Evolutionary conservation across 441 rosid species (phyloP).

Genomic region (Kokia cookei): DNA sequence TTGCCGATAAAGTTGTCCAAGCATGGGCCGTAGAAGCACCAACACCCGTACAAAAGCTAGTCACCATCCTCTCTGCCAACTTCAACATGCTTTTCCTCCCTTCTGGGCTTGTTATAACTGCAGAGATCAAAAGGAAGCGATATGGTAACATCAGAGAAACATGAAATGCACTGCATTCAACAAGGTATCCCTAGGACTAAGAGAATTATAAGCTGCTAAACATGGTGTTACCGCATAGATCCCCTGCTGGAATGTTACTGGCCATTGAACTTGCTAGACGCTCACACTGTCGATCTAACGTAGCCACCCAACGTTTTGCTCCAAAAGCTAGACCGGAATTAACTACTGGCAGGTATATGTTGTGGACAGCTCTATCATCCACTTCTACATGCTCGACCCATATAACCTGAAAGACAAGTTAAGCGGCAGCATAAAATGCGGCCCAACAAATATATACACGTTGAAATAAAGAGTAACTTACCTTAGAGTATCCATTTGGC

Average conservation of each 20-base stretch:
- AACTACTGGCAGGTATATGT: conserved; percentile 57
- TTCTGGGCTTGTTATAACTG: conserved; percentile 82
- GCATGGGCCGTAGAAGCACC: conserved; percentile 94
- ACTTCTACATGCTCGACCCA: conserved; percentile 96
- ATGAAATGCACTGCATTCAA: not conserved
- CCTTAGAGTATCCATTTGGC: conserved; percentile 96
- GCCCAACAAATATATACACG: not conserved
- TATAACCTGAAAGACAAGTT: conserved; percentile 39
- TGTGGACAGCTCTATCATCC: conserved; percentile 83
- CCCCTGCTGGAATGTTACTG: conserved; percentile 77
- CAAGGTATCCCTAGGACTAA: not conserved
- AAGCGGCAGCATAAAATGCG: too few species aligned
- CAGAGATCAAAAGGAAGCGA: not conserved
- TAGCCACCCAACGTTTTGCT: conserved; percentile 94
- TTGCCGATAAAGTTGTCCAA: conserved; percentile 87
- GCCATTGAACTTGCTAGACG: conserved; percentile 96
- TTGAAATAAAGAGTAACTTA: conserved; percentile 12
- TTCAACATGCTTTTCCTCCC: conserved; percentile 97
- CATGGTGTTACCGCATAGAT: conserved; percentile 57
- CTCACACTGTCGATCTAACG: conserved; percentile 88
- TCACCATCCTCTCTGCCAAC: conserved; percentile 93
- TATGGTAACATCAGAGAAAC: not conserved
- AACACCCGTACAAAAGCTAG: conserved; percentile 88
- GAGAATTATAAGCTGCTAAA: not conserved
- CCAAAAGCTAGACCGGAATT: conserved; percentile 84